Base-by-base conservation (phyloP, 179 eudicot species). In the Dionaea muscipula region DNA sequence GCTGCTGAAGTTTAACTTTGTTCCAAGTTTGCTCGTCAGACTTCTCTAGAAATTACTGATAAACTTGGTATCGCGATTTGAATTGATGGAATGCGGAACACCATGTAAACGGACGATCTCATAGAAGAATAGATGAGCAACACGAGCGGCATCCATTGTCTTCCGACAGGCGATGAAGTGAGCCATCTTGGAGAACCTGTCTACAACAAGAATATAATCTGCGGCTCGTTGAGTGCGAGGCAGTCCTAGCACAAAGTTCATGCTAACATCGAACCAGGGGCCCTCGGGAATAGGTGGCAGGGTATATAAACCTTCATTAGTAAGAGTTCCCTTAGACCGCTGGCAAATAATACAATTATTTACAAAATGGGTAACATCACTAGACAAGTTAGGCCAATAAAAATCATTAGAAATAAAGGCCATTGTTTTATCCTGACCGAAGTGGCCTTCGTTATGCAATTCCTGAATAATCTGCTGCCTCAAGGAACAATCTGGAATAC, bases 161-260 rank as follows among this genome's bases (percentile, higher is more conserved):
- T 41, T 56, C 22, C 15, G 5, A 26, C 22, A 39, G 1, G 47
- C 0, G 24, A 56, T 26, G 37, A 39, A 41, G 5, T 56, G 36
- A 2, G 33, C 49, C 60, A 40, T 41, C 28, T 56, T 56, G 13
- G 15, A 16, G 22, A 56, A 41, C 0, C 22, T 8, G 40, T 41
- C 37, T 19, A 56, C 36, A 2, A 56, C 49, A 33, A 56, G 39
- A 15, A 41, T 41, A 14, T 22, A 13, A 56, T 56, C 48, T 18
- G 39, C 39, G 1, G 19, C 35, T 16, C 49, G 1, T 26, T 55
- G 44, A 2, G 37, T 56, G 10, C 5, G 12, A 4, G 57, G 57
- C 41, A 53, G 28, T 3, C 39, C 21, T 2, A 28, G 12, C 2
- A 28, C 23, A 31, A 53, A 53, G 16, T 53, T 40, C 40, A 53